Evolutionary conservation across 2,329 filamentous ascomycete species (phyloP).

Genomic region (Pezicula neosporulosa): DNA sequence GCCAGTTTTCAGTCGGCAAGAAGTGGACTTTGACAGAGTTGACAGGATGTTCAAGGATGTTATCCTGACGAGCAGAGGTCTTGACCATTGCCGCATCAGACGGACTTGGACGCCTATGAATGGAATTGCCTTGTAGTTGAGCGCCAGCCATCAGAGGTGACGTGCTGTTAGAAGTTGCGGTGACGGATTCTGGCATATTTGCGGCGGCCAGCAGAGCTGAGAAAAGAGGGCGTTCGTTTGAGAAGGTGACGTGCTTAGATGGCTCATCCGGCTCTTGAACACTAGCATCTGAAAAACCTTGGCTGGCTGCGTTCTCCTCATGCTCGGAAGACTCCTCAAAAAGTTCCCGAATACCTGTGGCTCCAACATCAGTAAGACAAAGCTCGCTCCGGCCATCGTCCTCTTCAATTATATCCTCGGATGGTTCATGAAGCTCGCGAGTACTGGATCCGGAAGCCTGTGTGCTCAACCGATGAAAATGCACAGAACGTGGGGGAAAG

Average conservation of each 20-base stretch:
- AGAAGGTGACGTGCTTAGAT: too few species aligned
- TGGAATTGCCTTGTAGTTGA: neutral
- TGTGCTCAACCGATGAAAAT: constrained; percentile 1
- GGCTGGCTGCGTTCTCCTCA: too few species aligned
- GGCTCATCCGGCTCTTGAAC: too few species aligned
- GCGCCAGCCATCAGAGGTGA: neutral
- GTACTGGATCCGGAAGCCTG: constrained; percentile 5
- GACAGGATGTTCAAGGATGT: neutral
- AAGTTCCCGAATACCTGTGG: constrained; percentile 17
- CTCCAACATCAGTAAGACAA: constrained; percentile 19
- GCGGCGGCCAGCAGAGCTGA: neutral
- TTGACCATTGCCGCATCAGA: constrained; percentile 36
- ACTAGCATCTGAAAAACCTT: too few species aligned
- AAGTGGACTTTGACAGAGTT: neutral
- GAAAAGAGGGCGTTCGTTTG: too few species aligned
- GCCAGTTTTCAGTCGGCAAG: constrained; percentile 2
- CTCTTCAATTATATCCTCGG: constrained; percentile 6
- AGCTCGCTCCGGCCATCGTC: constrained; percentile 17
- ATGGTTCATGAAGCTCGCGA: constrained; percentile 2
- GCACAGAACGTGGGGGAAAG: neutral
- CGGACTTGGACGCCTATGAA: constrained; percentile 29
- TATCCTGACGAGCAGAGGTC: constrained; percentile 5
- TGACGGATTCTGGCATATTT: neutral
- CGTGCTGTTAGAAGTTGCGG: too few species aligned
- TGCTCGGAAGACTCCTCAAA: constrained; percentile 10